Evolutionary conservation across 306 rosid species (phyloP).

Genomic region (cucumber (Cucumis sativus)): Cucumber_9930_V3 NC_026660.2:25828501-25829000

Average conservation of each 20-base stretch:
- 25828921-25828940: not conserved
- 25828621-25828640: not conserved
- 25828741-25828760: not conserved
- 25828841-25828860: not conserved
- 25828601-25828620: not conserved
- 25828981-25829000: not conserved
- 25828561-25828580: not conserved
- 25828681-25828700: not conserved
- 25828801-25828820: not conserved
- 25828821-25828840: not conserved
- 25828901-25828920: not conserved
- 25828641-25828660: not conserved
- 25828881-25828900: not conserved
- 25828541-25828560: not conserved
- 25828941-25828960: not conserved
- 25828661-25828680: not conserved
- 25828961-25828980: not conserved
- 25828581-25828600: not conserved
- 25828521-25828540: not conserved
- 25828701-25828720: not conserved
- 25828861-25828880: not conserved
- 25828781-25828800: not conserved
- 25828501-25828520: not conserved
- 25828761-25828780: not conserved
- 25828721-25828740: not conserved